These are phyloP conservation scores for Camillea tinctor DNA, from an alignment of 2,329 filamentous ascomycete genomes.

Conservation along the genomic window DNA sequence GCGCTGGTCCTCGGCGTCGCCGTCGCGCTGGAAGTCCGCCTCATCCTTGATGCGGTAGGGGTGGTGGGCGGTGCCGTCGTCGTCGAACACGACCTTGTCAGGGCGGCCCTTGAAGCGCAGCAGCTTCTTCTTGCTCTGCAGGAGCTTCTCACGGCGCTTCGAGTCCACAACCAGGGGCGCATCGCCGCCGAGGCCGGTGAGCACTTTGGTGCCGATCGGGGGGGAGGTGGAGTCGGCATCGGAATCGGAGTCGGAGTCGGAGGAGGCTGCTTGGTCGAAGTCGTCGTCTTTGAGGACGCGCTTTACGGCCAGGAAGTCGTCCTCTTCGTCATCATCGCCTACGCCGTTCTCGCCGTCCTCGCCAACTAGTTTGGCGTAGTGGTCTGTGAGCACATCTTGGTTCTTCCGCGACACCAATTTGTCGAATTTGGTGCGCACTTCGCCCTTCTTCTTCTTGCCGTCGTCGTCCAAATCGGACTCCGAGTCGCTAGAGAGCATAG, in stretches of 20 bases:
- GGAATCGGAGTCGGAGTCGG: constrained; percentile 57
- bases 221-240: constrained; percentile 39
- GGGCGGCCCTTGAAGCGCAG: constrained; percentile 86
- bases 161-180: constrained; percentile 84
- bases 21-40: constrained; percentile 72
- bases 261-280: constrained; percentile 40
- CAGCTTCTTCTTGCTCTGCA: constrained; percentile 92
- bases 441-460: constrained; percentile 54
- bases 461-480: constrained; percentile 56
- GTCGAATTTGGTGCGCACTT: constrained; percentile 91
- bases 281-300: constrained; percentile 75
- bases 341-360: constrained; percentile 40
- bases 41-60: constrained; percentile 88
- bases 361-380: constrained; percentile 84
- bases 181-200: constrained; percentile 66
- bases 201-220: constrained; percentile 52
- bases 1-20: constrained; percentile 73
- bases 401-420: constrained; percentile 97
- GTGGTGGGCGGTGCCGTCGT: constrained; percentile 81
- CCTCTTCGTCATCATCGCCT: constrained; percentile 47
- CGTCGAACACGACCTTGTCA: constrained; percentile 85
- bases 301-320: constrained; percentile 87
- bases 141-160: constrained; percentile 91
- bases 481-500: constrained; percentile 62
- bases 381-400: constrained; percentile 90